phyloP scores from a whole-genome alignment of 306 rosid genomes.

The Corylus americana region DNA sequence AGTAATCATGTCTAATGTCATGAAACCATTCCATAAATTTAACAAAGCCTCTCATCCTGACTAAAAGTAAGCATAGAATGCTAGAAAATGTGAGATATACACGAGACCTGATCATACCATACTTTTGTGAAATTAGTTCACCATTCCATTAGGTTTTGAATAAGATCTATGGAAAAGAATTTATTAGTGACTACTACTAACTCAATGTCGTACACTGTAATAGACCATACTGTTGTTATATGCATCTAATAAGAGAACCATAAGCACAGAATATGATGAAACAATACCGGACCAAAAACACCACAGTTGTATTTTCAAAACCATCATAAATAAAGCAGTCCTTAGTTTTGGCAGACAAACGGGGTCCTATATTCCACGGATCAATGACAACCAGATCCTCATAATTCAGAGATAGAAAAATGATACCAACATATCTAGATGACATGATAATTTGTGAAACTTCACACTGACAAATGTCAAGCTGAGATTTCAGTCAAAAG shows the following conservation, averaged over 20 bases:
- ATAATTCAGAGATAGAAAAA: background rate
- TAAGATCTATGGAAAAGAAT: background rate
- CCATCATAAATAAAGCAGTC: background rate
- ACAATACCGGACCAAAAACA: background rate
- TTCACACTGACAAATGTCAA: background rate
- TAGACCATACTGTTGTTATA: background rate
- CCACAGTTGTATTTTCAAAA: background rate
- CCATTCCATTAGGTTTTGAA: background rate
- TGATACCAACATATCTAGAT: background rate
- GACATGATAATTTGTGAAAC: background rate
- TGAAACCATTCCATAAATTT: slow-evolving; percentile 5
- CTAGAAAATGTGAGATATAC: background rate
- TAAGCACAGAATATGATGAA: background rate
- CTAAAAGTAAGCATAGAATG: background rate
- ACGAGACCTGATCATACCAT: background rate
- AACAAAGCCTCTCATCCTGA: slow-evolving; percentile 3
- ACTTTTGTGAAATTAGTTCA: background rate
- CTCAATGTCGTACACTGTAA: background rate
- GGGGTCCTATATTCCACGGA: background rate
- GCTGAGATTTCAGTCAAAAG: background rate
- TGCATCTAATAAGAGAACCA: background rate
- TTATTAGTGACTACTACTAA: background rate
- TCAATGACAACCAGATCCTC: background rate
- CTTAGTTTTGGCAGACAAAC: background rate
- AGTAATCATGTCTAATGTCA: slow-evolving; percentile 3